Evolutionary conservation across 768 basidiomycete species (phyloP).

Genomic region (Pleurotus eryngii): DNA sequence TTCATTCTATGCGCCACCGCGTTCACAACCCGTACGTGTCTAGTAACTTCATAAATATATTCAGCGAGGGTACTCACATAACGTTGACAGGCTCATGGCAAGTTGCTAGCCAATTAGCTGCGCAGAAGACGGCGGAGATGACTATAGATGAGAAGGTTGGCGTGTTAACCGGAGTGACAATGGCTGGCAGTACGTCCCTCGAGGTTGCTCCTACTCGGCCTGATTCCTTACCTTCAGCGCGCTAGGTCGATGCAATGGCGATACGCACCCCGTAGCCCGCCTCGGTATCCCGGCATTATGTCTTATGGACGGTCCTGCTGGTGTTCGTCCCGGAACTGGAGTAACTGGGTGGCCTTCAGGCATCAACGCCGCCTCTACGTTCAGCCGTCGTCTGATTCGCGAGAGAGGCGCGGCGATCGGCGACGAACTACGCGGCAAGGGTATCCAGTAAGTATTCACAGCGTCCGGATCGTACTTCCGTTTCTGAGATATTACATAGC

Average conservation of each 20-base stretch:
- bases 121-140: neutral
- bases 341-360: constrained; percentile 1
- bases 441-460: constrained; percentile 36
- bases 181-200: neutral
- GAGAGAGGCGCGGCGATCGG: constrained; percentile 61
- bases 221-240: neutral
- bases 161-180: constrained; percentile 1
- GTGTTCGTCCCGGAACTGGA: constrained; percentile 3
- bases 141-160: constrained; percentile 6
- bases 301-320: constrained; percentile 6
- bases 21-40: neutral
- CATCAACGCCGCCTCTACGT: constrained; percentile 52
- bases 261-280: constrained; percentile 1
- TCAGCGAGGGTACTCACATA: too few species aligned
- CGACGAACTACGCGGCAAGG: constrained; percentile 65
- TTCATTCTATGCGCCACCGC: neutral
- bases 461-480: neutral
- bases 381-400: constrained; percentile 61
- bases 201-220: neutral
- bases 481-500: neutral
- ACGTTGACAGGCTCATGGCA: constrained; percentile 1
- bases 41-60: neutral
- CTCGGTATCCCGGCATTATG: neutral
- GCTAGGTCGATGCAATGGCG: constrained; percentile 2
- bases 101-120: neutral